These are phyloP conservation scores for Acarospora socialis DNA, from an alignment of 2,329 filamentous ascomycete genomes.

Conservation along the genomic window DNA sequence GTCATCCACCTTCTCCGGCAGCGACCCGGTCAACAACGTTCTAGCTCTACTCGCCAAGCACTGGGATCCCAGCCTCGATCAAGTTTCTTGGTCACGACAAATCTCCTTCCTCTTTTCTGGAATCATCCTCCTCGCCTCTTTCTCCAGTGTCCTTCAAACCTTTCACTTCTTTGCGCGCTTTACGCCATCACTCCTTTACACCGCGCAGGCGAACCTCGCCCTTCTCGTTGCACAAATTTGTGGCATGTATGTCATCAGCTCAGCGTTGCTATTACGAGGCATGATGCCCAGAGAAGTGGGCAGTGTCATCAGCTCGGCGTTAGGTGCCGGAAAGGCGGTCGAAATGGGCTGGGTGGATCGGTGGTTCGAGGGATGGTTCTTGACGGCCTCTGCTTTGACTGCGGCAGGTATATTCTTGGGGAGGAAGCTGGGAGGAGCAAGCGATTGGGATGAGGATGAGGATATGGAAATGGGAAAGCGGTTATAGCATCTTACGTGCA, in stretches of 20 bases:
- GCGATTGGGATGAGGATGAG: constrained; percentile 41
- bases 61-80: constrained; percentile 71
- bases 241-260: constrained; percentile 73
- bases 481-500: too few relatives aligned
- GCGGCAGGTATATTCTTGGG: constrained; percentile 60
- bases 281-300: constrained; percentile 67
- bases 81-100: constrained; percentile 68
- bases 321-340: constrained; percentile 34
- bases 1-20: constrained; percentile 43
- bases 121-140: constrained; percentile 67
- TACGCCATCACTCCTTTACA: constrained; percentile 53
- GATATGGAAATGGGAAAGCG: constrained; percentile 61
- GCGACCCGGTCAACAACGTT: constrained; percentile 72
- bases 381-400: constrained; percentile 52
- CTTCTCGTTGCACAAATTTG: constrained; percentile 67
- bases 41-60: constrained; percentile 68
- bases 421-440: constrained; percentile 39
- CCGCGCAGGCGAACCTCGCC: constrained; percentile 63
- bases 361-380: constrained; percentile 83
- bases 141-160: constrained; percentile 73
- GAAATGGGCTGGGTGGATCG: constrained; percentile 65
- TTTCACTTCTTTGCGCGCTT: constrained; percentile 68
- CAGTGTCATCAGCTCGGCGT: constrained; percentile 58
- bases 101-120: constrained; percentile 75
- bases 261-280: constrained; percentile 60